Base-by-base conservation (phyloP, 768 basidiomycete genomes). In the Lactifluus pinguis region DNA sequence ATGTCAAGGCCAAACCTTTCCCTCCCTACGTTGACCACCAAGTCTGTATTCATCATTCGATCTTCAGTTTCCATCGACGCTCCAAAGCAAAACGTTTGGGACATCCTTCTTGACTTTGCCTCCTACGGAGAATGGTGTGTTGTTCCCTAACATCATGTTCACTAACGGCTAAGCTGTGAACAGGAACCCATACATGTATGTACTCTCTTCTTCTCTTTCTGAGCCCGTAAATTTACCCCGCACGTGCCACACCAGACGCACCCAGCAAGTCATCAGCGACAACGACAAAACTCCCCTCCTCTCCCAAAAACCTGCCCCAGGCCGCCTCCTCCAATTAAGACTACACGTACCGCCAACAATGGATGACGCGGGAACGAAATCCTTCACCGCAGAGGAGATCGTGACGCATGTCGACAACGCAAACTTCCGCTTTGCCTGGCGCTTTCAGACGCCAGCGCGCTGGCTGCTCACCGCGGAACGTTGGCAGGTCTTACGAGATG, bases 151-250 rank as follows among this genome's bases (percentile, higher is more conserved):
- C 9, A 44, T n/a, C 4, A 6, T 8, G 4, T 15, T 30, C 32
- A 29, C 19, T 39, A 21, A 14, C 9, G 14, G 11, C 36, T 49
- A 19, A 44, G 29, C 17, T 9, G 9, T 6, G 11, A 15, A 41
- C 38, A 62, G 55, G 61, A 52, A 57, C 38, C 61, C 61, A 36
- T 61, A 39, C 15, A 52, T 57, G 60, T 61, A 21, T 15, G 49
- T 17, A 10, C 17, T 25, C 36, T 10, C 13, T 25, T 11, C 6
- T 38, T 2, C 30, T 21, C 17, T 6, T 29, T 19, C 21, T 9
- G 8, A 25, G 3, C 32, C 17, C 1, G 6, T 6, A 13, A 19
- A 17, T 44, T 34, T 1, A 54, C 21, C 53, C n/a, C 11, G 3
- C 32, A 6, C 38, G 19, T 14, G 13, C 10, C 14, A 36, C 25